Evolutionary conservation across 176 grass and related monocot species (phyloP).

Genomic region (Thalia dealbata): DNA sequence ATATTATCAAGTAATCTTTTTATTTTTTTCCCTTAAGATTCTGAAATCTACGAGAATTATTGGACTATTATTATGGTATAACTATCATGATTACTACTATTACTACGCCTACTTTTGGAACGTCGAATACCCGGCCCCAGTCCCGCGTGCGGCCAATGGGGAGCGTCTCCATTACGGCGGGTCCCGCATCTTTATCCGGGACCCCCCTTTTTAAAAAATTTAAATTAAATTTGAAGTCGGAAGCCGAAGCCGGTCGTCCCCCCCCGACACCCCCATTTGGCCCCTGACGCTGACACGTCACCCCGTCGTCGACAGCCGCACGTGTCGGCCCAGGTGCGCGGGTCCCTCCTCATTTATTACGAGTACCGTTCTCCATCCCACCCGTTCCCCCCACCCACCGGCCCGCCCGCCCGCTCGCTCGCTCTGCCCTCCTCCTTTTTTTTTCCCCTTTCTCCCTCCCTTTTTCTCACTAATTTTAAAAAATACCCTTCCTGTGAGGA

Average conservation of each 20-base stretch:
- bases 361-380: slow-evolving; percentile 14
- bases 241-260: no score
- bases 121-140: no score
- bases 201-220: not conserved
- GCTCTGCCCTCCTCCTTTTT: slow-evolving; percentile 5
- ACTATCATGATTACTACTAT: no score
- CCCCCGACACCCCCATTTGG: slow-evolving; percentile 3
- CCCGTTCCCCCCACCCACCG: slow-evolving; percentile 35
- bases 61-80: no score
- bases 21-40: no score
- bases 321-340: not conserved
- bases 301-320: not conserved
- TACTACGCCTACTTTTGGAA: no score
- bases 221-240: no score
- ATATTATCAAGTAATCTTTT: no score
- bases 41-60: no score
- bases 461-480: not conserved
- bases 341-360: not conserved
- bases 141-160: not conserved
- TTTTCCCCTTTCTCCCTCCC: not conserved
- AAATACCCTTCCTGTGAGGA: not conserved
- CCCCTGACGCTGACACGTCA: not conserved
- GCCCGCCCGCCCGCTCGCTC: slow-evolving; percentile 19
- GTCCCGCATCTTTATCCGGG: not conserved
- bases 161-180: not conserved